phyloP scores from a whole-genome alignment of 2,329 filamentous ascomycete genomes.

The Microcyclosporella mali region DNA sequence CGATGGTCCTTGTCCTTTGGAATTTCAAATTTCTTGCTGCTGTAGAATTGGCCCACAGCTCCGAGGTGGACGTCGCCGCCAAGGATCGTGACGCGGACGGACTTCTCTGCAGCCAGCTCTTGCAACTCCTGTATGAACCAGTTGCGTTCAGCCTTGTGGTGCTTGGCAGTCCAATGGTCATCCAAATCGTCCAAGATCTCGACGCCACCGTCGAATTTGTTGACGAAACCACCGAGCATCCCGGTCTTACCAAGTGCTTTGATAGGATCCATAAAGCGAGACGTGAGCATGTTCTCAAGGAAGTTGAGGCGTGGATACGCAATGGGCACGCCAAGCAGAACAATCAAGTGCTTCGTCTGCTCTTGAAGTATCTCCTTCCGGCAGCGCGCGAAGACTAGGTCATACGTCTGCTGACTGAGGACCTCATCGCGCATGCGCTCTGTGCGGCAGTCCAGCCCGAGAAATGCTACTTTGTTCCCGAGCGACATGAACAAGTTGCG shows the following conservation, averaged over 20 bases:
- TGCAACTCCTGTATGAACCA: conserved; percentile 86
- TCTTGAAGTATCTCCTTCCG: conserved; percentile 76
- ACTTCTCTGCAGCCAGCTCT: conserved; percentile 87
- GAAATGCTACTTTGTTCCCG: conserved; percentile 69
- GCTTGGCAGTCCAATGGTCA: conserved; percentile 95
- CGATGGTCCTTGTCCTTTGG: conserved; percentile 86
- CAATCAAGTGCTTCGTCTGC: conserved; percentile 81
- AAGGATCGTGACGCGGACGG: conserved; percentile 82
- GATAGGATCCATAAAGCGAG: conserved; percentile 76
- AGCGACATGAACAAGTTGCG: conserved; percentile 80
- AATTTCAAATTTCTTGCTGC: conserved; percentile 69
- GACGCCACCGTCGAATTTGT: conserved; percentile 84
- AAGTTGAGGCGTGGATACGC: conserved; percentile 47
- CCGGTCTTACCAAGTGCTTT: conserved; percentile 82
- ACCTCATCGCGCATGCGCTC: conserved; percentile 82
- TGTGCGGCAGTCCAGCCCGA: conserved; percentile 86
- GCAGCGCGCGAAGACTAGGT: conserved; percentile 78
- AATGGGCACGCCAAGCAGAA: conserved; percentile 68
- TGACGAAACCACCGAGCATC: conserved; percentile 70
- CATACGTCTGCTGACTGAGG: conserved; percentile 72
- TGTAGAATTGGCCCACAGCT: conserved; percentile 91
- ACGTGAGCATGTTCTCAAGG: conserved; percentile 67
- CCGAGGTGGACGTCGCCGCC: conserved; percentile 92
- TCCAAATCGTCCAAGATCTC: conserved; percentile 89
- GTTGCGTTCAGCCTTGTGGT: conserved; percentile 84